Evolutionary conservation across 73 alveolate genomes (phyloP).

Genomic region (Paramecium sonneborni): DNA sequence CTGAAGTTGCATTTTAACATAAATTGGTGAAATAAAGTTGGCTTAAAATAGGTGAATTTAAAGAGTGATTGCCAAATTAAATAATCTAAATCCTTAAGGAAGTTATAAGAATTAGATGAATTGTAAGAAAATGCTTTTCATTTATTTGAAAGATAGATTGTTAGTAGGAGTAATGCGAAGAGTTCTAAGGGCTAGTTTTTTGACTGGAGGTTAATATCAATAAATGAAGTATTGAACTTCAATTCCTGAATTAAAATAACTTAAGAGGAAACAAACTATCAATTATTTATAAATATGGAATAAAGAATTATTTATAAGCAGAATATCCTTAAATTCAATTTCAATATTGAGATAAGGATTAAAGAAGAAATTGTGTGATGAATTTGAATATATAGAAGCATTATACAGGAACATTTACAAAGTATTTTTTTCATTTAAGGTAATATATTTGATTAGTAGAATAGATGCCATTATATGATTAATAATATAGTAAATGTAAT

Average conservation of each 20-base stretch:
- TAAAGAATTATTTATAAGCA: conserved; percentile 39
- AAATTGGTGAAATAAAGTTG: too few relatives aligned
- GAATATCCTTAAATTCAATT: conserved; percentile 50
- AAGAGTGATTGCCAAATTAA: too few relatives aligned
- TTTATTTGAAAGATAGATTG: too few relatives aligned
- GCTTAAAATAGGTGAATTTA: too few relatives aligned
- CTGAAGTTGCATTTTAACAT: too few relatives aligned
- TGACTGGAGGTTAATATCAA: conserved; percentile 88
- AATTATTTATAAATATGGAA: neutral
- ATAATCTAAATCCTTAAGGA: too few relatives aligned
- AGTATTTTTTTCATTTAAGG: conserved; percentile 76
- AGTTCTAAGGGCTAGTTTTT: conserved; percentile 94
- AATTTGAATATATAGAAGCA: conserved; percentile 89
- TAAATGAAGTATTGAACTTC: conserved; percentile 84
- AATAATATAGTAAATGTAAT: conserved; percentile 96
- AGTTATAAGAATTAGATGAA: too few relatives aligned
- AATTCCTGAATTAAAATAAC: conserved; percentile 57
- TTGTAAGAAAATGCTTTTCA: too few relatives aligned
- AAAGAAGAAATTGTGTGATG: conserved; percentile 96
- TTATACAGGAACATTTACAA: conserved; percentile 89
- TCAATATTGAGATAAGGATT: conserved; percentile 72
- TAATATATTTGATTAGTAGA: neutral
- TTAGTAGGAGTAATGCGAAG: conserved; percentile 94
- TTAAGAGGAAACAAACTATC: conserved; percentile 62
- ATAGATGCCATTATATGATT: conserved; percentile 86